Evolutionary conservation across 1,139 yeast species (phyloP).

Genomic region (Suhomyces kunorum): DNA sequence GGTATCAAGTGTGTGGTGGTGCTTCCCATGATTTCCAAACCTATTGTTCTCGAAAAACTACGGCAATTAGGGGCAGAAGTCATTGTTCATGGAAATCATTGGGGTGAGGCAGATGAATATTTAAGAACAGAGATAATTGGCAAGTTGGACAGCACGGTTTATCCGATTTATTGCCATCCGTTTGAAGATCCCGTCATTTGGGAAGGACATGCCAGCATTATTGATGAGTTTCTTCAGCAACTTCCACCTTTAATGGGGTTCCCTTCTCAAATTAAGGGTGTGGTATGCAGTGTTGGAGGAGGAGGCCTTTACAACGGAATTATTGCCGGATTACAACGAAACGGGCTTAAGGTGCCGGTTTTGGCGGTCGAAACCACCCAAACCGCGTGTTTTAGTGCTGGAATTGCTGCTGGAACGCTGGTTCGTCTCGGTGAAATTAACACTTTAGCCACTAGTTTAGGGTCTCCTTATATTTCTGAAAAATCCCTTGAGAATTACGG

Average conservation of each 20-base stretch:
- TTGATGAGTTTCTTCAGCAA: constrained; percentile 32
- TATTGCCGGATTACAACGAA: constrained; percentile 30
- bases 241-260: constrained; percentile 23
- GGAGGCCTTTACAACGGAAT: constrained; percentile 47
- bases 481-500: constrained; percentile 31
- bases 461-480: constrained; percentile 39
- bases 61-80: constrained; percentile 31
- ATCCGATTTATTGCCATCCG: constrained; percentile 43
- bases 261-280: constrained; percentile 28
- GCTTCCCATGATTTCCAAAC: constrained; percentile 32
- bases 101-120: constrained; percentile 41
- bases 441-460: constrained; percentile 43
- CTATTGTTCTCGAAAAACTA: constrained; percentile 28
- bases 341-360: constrained; percentile 25
- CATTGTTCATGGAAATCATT: constrained; percentile 34
- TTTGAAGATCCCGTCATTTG: constrained; percentile 41
- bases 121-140: constrained; percentile 25
- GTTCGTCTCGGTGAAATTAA: constrained; percentile 32
- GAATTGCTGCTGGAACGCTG: constrained; percentile 31
- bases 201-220: constrained; percentile 42
- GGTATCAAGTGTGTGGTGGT: constrained; percentile 41
- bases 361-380: constrained; percentile 40
- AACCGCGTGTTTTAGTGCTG: constrained; percentile 40
- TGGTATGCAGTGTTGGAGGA: constrained; percentile 47
- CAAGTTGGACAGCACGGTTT: constrained; percentile 17